Conservation (phyloP, 768 basidiomycete species). For the Trametes elegans region DNA sequence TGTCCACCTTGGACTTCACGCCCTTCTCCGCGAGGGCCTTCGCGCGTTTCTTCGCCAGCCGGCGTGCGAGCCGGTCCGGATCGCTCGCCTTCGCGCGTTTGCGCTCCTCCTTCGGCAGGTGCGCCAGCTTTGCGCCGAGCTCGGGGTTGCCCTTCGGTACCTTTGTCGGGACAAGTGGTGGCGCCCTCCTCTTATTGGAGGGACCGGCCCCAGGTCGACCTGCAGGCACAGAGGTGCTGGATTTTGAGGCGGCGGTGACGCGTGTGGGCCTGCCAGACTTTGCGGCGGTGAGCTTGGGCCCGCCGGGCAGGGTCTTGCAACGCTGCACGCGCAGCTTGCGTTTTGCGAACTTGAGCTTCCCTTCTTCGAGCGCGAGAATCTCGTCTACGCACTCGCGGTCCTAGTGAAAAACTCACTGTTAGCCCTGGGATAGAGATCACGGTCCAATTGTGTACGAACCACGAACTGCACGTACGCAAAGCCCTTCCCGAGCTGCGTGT, state of each 20-base stretch:
- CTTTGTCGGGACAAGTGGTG: slow-evolving; percentile 14
- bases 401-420: slow-evolving; percentile 38
- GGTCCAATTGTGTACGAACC: slow-evolving; percentile 45
- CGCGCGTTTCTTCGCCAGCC: slow-evolving; percentile 89
- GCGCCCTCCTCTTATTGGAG: neutral
- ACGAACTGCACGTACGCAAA: slow-evolving; percentile 90
- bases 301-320: slow-evolving; percentile 73
- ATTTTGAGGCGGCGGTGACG: slow-evolving; percentile 17
- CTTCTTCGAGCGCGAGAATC: slow-evolving; percentile 73
- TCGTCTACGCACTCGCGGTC: slow-evolving; percentile 93
- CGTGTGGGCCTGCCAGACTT: slow-evolving; percentile 24
- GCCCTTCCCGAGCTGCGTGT: slow-evolving; percentile 92
- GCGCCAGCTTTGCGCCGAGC: slow-evolving; percentile 75
- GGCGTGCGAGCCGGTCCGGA: slow-evolving; percentile 74
- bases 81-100: slow-evolving; percentile 80
- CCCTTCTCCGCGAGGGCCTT: slow-evolving; percentile 49
- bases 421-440: neutral
- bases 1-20: slow-evolving; percentile 25
- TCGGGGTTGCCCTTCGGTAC: slow-evolving; percentile 79
- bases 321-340: slow-evolving; percentile 88
- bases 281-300: slow-evolving; percentile 26
- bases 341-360: slow-evolving; percentile 87
- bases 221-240: neutral
- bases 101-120: slow-evolving; percentile 81
- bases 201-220: neutral